Base-by-base conservation (phyloP, 2,329 filamentous ascomycete genomes). In the Dactylellina haptotyla region DNA sequence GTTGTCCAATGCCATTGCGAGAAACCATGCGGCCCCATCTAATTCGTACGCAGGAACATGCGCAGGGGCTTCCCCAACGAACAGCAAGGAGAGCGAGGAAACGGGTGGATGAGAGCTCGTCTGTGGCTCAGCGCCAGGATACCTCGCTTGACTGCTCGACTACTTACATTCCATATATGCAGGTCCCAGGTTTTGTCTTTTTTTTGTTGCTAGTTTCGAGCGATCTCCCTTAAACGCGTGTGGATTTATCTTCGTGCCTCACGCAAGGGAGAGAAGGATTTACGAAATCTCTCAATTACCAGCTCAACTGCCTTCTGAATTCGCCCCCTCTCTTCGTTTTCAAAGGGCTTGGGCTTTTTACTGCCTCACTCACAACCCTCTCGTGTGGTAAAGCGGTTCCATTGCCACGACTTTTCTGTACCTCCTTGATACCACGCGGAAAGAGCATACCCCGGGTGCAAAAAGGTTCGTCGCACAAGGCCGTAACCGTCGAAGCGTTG, bases 11-110 rank as follows among this genome's bases (percentile, higher is more conserved):
- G 34, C 48, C 10, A 62, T 23, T 30, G 37, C 61, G 25, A 57
- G 61, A 51, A 73, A 30, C 10, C 34, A 4, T 18, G 28, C 34
- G 16, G 18, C 25, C 34, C 66, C 53, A 56, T 73, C 69, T 73
- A 65, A 73, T 73, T 73, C 69, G 69, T 32, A 66, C 69, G 69
- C 61, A 73, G 61, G 69, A 59, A 66, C 61, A 61, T 62, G 54
- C 61, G 54, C 69, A 66, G 59, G 69, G 61, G 69, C 39, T 39
- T 48, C 54, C 69, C 37, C 12, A 14, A 16, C 14, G 37, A 41
- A 41, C 53, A 53, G 58, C 51, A 71, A 71, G 66, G 59, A 64
- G 69, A 51, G 53, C 18, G 20, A 30, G 61, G 51, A 34, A 8
- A 28, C 37, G 34, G 39, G 51, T 37, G 34, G 50, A 51, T 59